A percentile compares a stretch with the other conserved stretches of the same genome.
These are phyloP conservation scores for Zygoascus ofunaensis DNA, from an alignment of 805 yeast genomes.

Conservation along the genomic window DNA sequence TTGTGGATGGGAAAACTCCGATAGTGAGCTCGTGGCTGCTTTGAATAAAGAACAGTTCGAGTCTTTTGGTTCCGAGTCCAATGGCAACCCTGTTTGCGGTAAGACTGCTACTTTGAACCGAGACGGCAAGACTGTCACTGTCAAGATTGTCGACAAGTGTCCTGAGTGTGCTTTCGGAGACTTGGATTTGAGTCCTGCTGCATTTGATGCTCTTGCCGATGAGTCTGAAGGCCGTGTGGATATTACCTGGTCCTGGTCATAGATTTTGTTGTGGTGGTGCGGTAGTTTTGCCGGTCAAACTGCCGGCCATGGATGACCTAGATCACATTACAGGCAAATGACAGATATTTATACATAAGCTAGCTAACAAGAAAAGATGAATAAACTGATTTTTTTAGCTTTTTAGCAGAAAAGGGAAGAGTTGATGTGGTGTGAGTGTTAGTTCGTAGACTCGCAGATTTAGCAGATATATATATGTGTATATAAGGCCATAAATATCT, in stretches of 20 bases:
- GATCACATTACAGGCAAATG: no score
- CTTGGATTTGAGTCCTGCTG: conserved; percentile 54
- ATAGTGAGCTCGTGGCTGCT: conserved; percentile 46
- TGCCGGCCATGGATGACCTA: no score
- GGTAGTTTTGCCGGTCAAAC: no score
- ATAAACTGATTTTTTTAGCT: no score
- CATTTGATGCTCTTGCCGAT: conserved; percentile 45
- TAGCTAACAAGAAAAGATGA: no score
- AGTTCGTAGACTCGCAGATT: no score
- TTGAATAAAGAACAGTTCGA: conserved; percentile 25
- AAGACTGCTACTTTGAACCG: conserved; percentile 20
- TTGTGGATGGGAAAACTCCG: conserved; percentile 42
- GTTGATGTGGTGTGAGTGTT: no score
- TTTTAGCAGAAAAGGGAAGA: no score
- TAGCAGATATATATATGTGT: no score
- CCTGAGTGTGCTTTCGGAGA: conserved; percentile 42
- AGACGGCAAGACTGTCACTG: conserved; percentile 44
- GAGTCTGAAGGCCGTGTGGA: conserved; percentile 44
- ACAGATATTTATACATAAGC: no score
- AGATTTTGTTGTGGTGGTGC: conserved; percentile 1
- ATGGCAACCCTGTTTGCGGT: conserved; percentile 13
- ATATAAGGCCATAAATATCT: no score
- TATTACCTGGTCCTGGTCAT: conserved; percentile 38
- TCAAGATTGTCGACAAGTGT: conserved; percentile 50
- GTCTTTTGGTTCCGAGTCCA: conserved; percentile 12